phyloP scores from a whole-genome alignment of 345 rosid species.

The Moricandia arvensis region DNA sequence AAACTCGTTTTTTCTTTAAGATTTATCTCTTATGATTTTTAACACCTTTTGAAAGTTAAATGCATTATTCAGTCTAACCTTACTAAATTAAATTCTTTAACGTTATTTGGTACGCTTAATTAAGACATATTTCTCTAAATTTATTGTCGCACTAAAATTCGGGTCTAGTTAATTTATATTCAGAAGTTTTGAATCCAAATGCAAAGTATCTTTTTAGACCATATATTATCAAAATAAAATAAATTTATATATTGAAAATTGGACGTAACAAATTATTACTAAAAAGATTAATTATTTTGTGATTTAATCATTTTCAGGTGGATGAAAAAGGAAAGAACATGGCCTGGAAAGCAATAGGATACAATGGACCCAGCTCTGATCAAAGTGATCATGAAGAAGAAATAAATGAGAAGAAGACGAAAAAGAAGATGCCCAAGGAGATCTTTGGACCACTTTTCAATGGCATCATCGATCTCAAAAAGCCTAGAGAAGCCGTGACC shows the following conservation, averaged over 20 bases:
- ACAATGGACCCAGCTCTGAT: conserved; percentile 54
- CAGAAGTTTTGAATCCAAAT: not conserved
- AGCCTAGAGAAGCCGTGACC: conserved; percentile 45
- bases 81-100: not conserved
- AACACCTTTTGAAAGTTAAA: not conserved
- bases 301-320: conserved; percentile 40
- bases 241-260: not conserved
- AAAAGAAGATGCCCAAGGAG: conserved; percentile 36
- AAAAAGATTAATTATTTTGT: not conserved
- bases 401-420: conserved; percentile 26
- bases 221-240: not conserved
- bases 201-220: not conserved
- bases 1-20: not conserved
- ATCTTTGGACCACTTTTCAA: conserved; percentile 59
- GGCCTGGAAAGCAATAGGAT: conserved; percentile 79
- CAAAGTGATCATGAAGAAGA: conserved; percentile 38
- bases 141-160: too few relatives aligned
- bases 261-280: conserved; percentile 3
- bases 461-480: conserved; percentile 51
- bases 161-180: not conserved
- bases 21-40: not conserved
- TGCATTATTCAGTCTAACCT: not conserved
- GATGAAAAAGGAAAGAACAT: conserved; percentile 54
- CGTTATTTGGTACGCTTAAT: not conserved
- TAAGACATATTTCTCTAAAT: not conserved